Base-by-base conservation (phyloP, 805 yeast species). In the Starmerella etchellsii region DNA sequence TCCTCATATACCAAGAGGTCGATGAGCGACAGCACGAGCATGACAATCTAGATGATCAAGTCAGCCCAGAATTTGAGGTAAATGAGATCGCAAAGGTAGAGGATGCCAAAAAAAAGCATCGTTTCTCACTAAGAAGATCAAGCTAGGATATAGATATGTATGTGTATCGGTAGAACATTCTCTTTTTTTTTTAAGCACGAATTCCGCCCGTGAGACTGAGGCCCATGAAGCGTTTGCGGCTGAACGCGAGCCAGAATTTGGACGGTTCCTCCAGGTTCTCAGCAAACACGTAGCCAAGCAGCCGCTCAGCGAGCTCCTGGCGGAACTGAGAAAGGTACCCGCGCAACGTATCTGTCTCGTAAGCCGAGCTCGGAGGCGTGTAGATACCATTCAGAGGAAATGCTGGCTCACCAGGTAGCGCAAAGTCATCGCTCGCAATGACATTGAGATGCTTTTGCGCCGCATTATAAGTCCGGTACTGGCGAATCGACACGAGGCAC, bases 201-300 rank as follows among this genome's bases (percentile, higher is more conserved):
- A 42, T 18, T 13, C 45, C 42, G 31, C 49, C 48, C 4, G 43
- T 35, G 3, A 47, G 35, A 23, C 47, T 44, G 30, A 87, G 83
- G 66, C 91, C 91, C 98, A 91, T 91, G 60, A 91, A 91, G 59
- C 83, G 76, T 64, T 94, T 80, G 65, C 91, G 78, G 30, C 95
- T 81, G 62, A 91, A 91, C 2, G 96, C 95, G 55, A 91, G 65
- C 99, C 99, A 91, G 65, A 73, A 78, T 56, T 88, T 91, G 53
- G 88, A 80, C 29, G 98, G 97, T 16, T 31, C 49, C 28, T 54
- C 56, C 9, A 64, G 55, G 37, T 64, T 66, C 39, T 71, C 74
- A 14, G 74, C 81, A 26, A 63, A 68, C 33, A 91, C 66, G 55
- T 85, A 71, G 51, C 69, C 73, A 50, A 88, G 68, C 57, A 91